Percentiles rank a stretch among this genome's conserved stretches.
These are phyloP conservation scores for Chrysopogon serrulatus DNA, from an alignment of 176 grass and related monocot species.

Conservation along the genomic window DNA sequence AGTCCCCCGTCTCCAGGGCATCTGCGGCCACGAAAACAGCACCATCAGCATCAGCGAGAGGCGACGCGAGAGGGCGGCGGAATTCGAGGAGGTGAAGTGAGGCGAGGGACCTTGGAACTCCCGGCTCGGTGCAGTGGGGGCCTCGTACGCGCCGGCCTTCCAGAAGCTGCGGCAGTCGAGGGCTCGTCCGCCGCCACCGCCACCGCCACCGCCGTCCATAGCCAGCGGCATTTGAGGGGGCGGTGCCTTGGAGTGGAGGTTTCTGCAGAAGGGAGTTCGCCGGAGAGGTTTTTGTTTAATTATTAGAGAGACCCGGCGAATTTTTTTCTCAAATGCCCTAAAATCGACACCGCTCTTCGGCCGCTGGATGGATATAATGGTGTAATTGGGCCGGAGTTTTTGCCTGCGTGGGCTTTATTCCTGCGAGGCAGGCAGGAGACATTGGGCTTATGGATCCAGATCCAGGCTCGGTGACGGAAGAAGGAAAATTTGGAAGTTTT, in stretches of 20 bases:
- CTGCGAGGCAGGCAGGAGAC: not conserved
- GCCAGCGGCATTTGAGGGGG: not conserved
- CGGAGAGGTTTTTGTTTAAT: too few species aligned
- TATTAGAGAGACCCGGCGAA: too few species aligned
- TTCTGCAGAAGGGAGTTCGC: not conserved
- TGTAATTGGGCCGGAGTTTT: not conserved
- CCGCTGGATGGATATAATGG: not conserved
- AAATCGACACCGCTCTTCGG: not conserved
- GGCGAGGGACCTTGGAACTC: slow-evolving; percentile 23
- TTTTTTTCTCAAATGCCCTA: not conserved
- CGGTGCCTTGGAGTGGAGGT: too few species aligned
- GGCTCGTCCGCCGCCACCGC: not conserved
- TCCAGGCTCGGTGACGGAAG: not conserved
- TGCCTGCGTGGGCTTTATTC: not conserved
- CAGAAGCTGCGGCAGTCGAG: slow-evolving; percentile 84
- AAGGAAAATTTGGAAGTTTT: not conserved
- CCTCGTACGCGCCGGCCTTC: slow-evolving; percentile 63
- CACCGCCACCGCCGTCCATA: slow-evolving; percentile 1
- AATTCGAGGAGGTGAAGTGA: slow-evolving; percentile 5
- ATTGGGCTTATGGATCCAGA: not conserved
- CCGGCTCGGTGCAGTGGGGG: slow-evolving; percentile 11
- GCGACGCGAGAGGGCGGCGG: not conserved
- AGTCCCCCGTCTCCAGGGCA: slow-evolving; percentile 50
- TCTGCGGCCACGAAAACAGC: slow-evolving; percentile 23
- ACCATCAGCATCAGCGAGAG: not conserved